A percentile compares a stretch with the other conserved stretches of the same genome.
These are phyloP conservation scores for Exophiala bonariae DNA, from an alignment of 2,329 filamentous ascomycete genomes.

Conservation along the genomic window DNA sequence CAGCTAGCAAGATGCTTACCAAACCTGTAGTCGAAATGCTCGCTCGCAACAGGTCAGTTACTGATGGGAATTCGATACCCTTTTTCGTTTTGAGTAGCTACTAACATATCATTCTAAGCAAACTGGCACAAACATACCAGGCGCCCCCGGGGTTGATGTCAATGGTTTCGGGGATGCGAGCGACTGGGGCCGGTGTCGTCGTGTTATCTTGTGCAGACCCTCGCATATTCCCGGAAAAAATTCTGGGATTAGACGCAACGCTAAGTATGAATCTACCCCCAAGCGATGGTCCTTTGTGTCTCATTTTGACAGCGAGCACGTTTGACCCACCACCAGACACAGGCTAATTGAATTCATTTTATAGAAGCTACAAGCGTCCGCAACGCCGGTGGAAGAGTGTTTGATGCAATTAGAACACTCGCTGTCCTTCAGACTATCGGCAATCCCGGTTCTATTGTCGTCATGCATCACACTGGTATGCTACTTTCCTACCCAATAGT, in stretches of 20 bases:
- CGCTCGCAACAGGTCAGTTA: slow-evolving; percentile 9
- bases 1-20: slow-evolving; percentile 5
- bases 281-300: no score
- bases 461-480: slow-evolving; percentile 16
- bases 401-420: slow-evolving; percentile 16
- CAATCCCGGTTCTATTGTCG: slow-evolving; percentile 8
- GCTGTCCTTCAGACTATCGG: slow-evolving; percentile 14
- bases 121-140: slow-evolving; percentile 11
- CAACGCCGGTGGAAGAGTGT: slow-evolving; percentile 13
- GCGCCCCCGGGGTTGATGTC: slow-evolving; percentile 5
- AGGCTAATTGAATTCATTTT: no score
- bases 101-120: background rate
- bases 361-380: slow-evolving; percentile 11
- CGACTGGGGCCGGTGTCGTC: slow-evolving; percentile 7
- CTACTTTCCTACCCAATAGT: no score
- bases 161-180: slow-evolving; percentile 6
- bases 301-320: no score
- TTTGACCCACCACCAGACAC: no score
- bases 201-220: slow-evolving; percentile 15
- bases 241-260: slow-evolving; percentile 9
- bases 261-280: no score
- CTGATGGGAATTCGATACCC: background rate
- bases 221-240: slow-evolving; percentile 9
- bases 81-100: background rate
- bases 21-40: slow-evolving; percentile 11